Base-by-base conservation (phyloP, 148 eudicot genomes). In the Cornus controversa region DNA sequence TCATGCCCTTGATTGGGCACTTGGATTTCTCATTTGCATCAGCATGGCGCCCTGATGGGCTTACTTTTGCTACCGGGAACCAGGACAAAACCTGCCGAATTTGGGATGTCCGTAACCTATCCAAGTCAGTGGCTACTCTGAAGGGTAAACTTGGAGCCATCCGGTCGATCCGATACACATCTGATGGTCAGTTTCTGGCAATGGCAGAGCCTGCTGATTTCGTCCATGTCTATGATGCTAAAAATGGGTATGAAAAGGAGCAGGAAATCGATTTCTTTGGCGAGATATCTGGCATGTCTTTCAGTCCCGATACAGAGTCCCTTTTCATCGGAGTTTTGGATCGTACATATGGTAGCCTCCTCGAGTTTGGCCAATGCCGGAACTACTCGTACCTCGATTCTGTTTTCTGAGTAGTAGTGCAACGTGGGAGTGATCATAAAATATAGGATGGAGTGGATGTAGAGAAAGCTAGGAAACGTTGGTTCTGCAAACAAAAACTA, bases 191-290 rank as follows among this genome's bases (percentile, higher is more conserved):
- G 40, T 91, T 88, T 88, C 89, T 93, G 98, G 93, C 96, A 14
- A 91, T 86, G 92, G 96, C 98, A 13, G 98, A 93, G 80, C 91
- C 96, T 16, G 98, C 96, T 22, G 98, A 93, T 79, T 93, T 91
- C 75, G 96, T 93, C 29, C 98, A 93, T 66, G 86, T 93, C 26
- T 91, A 82, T 64, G 93, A 93, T 66, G 92, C 83, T 42, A 83
- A 90, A 72, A 85, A 82, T 64, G 86, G 84, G 24, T 93, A 88
- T 42, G 83, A 90, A 26, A 82, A 81, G 72, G 96, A 91, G 84
- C 98, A 93, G 81, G 98, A 91, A 72, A 89, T 93, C 9, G 96
- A 93, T 72, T 91, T 93, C 82, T 93, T 93, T 53, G 98, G 98
- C 16, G 98, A 93, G 82, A 89, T 93, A 66, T 91, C 98, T 2